A percentile compares a stretch with the other conserved stretches of the same genome.
These are phyloP conservation scores for Hypoxylon rickii DNA, from an alignment of 495 filamentous ascomycete species.

Conservation along the genomic window DNA sequence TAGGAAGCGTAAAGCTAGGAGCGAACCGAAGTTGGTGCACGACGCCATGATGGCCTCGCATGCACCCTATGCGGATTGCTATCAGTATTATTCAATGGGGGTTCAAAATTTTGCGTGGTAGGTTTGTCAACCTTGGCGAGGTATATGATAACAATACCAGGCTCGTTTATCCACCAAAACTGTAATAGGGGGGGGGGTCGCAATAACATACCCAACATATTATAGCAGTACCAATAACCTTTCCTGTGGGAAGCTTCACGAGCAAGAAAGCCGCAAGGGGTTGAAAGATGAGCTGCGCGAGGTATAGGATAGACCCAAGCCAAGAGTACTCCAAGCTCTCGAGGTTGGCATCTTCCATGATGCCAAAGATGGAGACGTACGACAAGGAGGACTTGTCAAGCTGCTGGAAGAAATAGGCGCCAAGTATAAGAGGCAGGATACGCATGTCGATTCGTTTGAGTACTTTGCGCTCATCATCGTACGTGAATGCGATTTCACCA, in stretches of 20 bases:
- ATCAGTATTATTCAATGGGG: background rate
- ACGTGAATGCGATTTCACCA: constrained; percentile 41
- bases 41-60: constrained; percentile 46
- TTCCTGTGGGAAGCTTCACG: constrained; percentile 55
- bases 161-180: too few species aligned
- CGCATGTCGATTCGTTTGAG: constrained; percentile 52
- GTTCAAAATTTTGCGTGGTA: too few species aligned
- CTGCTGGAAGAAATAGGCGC: constrained; percentile 58
- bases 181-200: too few species aligned
- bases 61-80: constrained; percentile 28
- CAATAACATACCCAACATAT: constrained; percentile 41
- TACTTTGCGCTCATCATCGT: constrained; percentile 46
- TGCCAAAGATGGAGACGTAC: constrained; percentile 59
- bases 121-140: too few species aligned
- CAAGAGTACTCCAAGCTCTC: constrained; percentile 54
- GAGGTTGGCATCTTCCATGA: constrained; percentile 54
- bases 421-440: constrained; percentile 55
- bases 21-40: constrained; percentile 48
- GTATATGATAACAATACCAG: too few species aligned
- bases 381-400: constrained; percentile 59
- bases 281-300: constrained; percentile 52
- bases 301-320: constrained; percentile 51
- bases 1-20: constrained; percentile 50
- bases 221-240: constrained; percentile 47
- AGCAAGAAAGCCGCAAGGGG: constrained; percentile 51